Base-by-base conservation (phyloP, 306 rosid genomes). In the Dicorynia guianensis region DNA sequence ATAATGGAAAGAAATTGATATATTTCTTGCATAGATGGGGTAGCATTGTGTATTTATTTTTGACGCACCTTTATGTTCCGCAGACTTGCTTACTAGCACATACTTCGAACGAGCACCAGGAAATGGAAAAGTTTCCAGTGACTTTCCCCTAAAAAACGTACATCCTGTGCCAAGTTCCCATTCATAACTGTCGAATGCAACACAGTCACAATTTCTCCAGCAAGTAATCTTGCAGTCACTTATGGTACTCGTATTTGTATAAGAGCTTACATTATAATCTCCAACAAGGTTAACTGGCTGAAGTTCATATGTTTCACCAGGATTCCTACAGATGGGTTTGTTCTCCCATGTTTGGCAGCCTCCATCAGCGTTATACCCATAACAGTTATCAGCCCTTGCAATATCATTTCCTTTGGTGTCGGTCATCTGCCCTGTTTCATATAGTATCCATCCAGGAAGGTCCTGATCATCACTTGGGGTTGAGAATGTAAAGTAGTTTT, bases 121-220 rank as follows among this genome's bases (percentile, higher is more conserved):
- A 5, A 6, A 11, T 1, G 3, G 50, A 64, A 18, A 5, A 5
- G 11, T 39, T 2, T 3, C 33, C 49, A 12, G 8, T 38, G 33
- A n/a, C 8, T 50, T 15, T 36, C 46, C 67, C n/a, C 15, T 15
- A 64, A 12, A 34, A 74, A 38, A 74, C 6, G 18, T n/a, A 6
- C 79, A 74, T 52, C 79, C 63, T 5, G 72, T 75, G 8, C n/a
- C n/a, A n/a, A n/a, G n/a, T n/a, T n/a, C n/a, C 15, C 17, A 52
- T 63, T 63, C 13, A 7, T 14, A 12, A 52, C 6, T 62, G 5
- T 4, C 40, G 52, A 75, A 39, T 9, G 63, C 72, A 14, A 42
- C 4, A 63, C 79, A 75, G 15, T 25, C 62, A 75, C 79, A 75
- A 5, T 63, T 33, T 5, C 8, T 55, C 72, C 46, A 50, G 17